phyloP scores from a whole-genome alignment of 192 early-diverging fungal species.

The Coemansia asiatica region DNA sequence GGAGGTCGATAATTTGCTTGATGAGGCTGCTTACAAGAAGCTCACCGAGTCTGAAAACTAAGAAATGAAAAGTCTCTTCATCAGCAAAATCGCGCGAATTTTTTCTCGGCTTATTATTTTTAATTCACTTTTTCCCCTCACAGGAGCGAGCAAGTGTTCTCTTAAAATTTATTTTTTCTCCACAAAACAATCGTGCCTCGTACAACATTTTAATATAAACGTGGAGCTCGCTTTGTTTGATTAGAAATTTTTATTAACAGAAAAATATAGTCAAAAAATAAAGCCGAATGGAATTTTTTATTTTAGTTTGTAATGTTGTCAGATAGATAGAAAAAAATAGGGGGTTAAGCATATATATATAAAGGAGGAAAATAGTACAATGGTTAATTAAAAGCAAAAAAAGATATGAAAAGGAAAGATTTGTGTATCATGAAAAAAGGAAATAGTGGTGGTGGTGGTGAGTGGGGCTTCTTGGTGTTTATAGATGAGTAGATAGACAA shows the following conservation, averaged over 20 bases:
- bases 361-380: constrained; percentile 6
- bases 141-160: background rate
- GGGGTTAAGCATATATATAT: background rate
- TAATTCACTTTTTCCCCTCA: no score
- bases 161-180: background rate
- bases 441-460: background rate
- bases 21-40: constrained; percentile 67
- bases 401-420: background rate
- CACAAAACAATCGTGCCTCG: background rate
- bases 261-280: background rate
- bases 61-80: background rate
- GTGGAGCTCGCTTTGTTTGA: background rate
- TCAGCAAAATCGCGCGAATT: background rate
- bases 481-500: background rate
- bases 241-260: constrained; percentile 1
- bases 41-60: constrained; percentile 54
- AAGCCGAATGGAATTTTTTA: background rate
- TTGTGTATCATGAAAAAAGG: constrained; percentile 1
- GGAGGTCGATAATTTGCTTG: constrained; percentile 72
- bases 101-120: background rate
- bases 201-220: constrained; percentile 1
- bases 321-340: background rate
- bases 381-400: constrained; percentile 4
- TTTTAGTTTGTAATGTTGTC: constrained; percentile 3
- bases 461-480: background rate